A percentile compares a stretch with the other conserved stretches of the same genome.
phyloP scores from a whole-genome alignment of 2,329 filamentous ascomycete species.

The Salinomyces thailandicus region DNA sequence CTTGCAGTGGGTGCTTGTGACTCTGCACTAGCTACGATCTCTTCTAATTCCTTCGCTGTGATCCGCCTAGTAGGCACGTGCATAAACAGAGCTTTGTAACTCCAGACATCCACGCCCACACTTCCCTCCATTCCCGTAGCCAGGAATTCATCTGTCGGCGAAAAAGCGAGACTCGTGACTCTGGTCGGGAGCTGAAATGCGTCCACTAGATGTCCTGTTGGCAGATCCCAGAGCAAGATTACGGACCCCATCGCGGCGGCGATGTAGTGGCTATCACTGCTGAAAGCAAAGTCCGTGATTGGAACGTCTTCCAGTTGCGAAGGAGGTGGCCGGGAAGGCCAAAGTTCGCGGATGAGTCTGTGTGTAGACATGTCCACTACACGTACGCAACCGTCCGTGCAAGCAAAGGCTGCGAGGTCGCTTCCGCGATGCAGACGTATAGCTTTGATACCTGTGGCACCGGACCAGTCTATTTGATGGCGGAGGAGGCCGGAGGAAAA shows the following conservation, averaged over 20 bases:
- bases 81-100: slow-evolving; percentile 81
- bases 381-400: slow-evolving; percentile 78
- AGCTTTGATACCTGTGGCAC: slow-evolving; percentile 62
- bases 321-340: slow-evolving; percentile 49
- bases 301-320: slow-evolving; percentile 12
- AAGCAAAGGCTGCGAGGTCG: slow-evolving; percentile 78
- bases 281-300: slow-evolving; percentile 51
- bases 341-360: slow-evolving; percentile 84
- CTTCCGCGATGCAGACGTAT: slow-evolving; percentile 73
- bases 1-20: slow-evolving; percentile 55
- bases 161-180: slow-evolving; percentile 80
- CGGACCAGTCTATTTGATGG: slow-evolving; percentile 74
- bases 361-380: slow-evolving; percentile 85
- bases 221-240: slow-evolving; percentile 83
- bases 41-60: slow-evolving; percentile 60
- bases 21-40: slow-evolving; percentile 40
- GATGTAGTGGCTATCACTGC: slow-evolving; percentile 87
- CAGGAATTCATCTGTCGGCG: slow-evolving; percentile 83
- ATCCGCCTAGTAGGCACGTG: slow-evolving; percentile 81
- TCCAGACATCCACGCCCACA: slow-evolving; percentile 91
- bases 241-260: slow-evolving; percentile 75
- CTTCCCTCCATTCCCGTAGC: slow-evolving; percentile 74
- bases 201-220: slow-evolving; percentile 91
- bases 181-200: slow-evolving; percentile 69
- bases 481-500: slow-evolving; percentile 72